A percentile compares a stretch with the other conserved stretches of the same genome.
phyloP scores from a whole-genome alignment of 31 red algal species.

The Endocladia muricata region DNA sequence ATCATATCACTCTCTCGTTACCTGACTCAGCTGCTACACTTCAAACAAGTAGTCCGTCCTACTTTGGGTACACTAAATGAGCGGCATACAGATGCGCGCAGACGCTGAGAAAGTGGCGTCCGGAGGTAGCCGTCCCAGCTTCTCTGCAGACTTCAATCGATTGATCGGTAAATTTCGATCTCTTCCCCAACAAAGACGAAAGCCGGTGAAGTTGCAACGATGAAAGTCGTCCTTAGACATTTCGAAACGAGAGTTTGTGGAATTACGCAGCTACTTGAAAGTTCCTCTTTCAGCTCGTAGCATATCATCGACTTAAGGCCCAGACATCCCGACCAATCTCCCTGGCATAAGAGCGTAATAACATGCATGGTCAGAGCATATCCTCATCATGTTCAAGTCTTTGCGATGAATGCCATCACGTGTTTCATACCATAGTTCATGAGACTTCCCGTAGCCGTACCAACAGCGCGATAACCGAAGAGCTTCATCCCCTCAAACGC shows the following conservation, averaged over 20 bases:
- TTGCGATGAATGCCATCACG: neutral
- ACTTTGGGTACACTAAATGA: conserved; percentile 6
- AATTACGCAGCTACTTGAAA: neutral
- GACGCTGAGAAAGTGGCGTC: conserved; percentile 3
- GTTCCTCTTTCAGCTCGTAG: neutral
- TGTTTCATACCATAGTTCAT: conserved; percentile 23
- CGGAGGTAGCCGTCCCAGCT: neutral
- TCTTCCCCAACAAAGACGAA: neutral
- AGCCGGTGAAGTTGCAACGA: neutral
- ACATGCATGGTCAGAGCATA: neutral
- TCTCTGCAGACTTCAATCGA: neutral
- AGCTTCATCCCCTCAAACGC: neutral
- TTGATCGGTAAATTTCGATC: neutral
- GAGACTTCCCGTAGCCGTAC: conserved; percentile 9
- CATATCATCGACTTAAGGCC: conserved; percentile 26
- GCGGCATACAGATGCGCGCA: conserved; percentile 5
- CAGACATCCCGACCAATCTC: neutral
- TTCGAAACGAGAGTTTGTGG: conserved; percentile 1
- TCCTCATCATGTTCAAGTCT: neutral
- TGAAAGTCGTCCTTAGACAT: neutral
- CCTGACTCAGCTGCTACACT: conserved; percentile 19
- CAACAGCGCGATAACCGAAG: neutral
- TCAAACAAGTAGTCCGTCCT: neutral
- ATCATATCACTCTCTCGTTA: neutral
- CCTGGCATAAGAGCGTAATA: neutral